Evolutionary conservation across 768 basidiomycete species (phyloP).

Genomic region (Lentinula edodes): DNA sequence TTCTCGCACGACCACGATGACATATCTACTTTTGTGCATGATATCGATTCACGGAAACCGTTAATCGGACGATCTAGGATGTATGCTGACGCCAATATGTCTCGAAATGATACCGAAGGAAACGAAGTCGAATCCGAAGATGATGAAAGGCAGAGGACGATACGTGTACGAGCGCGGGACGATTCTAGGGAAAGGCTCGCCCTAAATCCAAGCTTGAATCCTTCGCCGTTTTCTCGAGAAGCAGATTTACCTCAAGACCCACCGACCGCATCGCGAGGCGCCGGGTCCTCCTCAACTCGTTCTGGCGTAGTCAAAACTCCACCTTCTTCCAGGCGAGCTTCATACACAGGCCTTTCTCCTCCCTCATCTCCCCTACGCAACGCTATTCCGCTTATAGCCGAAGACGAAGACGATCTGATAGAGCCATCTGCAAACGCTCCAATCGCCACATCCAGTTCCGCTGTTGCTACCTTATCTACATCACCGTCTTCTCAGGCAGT

Average conservation of each 20-base stretch:
- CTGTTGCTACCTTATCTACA: not conserved
- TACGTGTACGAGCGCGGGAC: not conserved
- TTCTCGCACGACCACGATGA: conserved; percentile 55
- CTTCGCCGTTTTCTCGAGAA: not conserved
- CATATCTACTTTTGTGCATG: conserved; percentile 71
- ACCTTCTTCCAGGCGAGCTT: not conserved
- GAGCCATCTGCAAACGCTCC: too few relatives aligned
- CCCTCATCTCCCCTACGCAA: conserved; percentile 1
- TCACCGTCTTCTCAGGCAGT: not conserved
- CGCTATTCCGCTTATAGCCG: not conserved
- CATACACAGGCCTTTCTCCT: not conserved
- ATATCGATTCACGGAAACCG: conserved; percentile 68
- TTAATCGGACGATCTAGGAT: conserved; percentile 38
- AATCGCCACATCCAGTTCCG: not conserved
- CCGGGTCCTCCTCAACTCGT: too few relatives aligned
- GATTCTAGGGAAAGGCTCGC: not conserved
- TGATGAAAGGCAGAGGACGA: conserved; percentile 3
- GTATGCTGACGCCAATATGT: not conserved
- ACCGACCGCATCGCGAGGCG: not conserved
- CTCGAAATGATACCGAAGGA: not conserved
- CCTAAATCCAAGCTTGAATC: not conserved
- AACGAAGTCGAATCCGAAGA: conserved; percentile 3
- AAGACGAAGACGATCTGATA: not conserved
- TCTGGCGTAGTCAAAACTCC: not conserved
- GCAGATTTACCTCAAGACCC: not conserved